Evolutionary conservation across 1,284 basidiomycete genomes (phyloP).

Genomic region (Entoloma clypeatum): DNA sequence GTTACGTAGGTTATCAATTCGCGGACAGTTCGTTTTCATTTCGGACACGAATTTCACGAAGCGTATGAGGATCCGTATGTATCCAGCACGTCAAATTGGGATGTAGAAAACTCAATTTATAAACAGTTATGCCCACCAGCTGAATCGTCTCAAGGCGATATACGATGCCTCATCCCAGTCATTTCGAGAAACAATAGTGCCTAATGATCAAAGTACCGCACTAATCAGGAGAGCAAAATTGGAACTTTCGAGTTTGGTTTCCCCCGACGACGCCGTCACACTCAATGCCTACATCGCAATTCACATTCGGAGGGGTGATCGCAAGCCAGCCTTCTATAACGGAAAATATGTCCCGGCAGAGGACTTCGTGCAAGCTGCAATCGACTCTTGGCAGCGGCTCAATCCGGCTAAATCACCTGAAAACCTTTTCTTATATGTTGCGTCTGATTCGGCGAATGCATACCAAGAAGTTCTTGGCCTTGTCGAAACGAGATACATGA

Average conservation of each 20-base stretch:
- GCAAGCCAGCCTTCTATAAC: constrained; percentile 41
- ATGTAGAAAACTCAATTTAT: not conserved
- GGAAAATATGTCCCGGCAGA: constrained; percentile 45
- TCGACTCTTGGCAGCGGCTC: constrained; percentile 42
- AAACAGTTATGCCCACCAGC: constrained; percentile 46
- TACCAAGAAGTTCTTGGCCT: constrained; percentile 39
- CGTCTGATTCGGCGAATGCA: constrained; percentile 53
- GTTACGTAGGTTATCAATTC: constrained; percentile 53
- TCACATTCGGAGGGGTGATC: constrained; percentile 61
- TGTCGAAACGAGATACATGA: constrained; percentile 31
- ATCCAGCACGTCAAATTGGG: constrained; percentile 1
- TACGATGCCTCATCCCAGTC: constrained; percentile 45
- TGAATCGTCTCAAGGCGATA: constrained; percentile 55
- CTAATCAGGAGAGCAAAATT: constrained; percentile 49
- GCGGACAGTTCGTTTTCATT: constrained; percentile 59
- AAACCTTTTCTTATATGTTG: constrained; percentile 46
- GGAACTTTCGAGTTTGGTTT: constrained; percentile 39
- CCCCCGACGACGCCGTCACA: constrained; percentile 21
- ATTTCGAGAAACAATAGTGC: constrained; percentile 49
- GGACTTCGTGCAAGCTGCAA: constrained; percentile 44
- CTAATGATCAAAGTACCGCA: constrained; percentile 40
- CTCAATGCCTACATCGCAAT: constrained; percentile 43
- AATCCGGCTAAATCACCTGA: constrained; percentile 20
- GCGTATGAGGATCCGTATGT: constrained; percentile 62
- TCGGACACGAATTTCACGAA: constrained; percentile 51